Percentiles rank a stretch among this genome's conserved stretches.
Evolutionary conservation across 441 rosid species (phyloP).

Genomic region (Mallotus japonicus): DNA sequence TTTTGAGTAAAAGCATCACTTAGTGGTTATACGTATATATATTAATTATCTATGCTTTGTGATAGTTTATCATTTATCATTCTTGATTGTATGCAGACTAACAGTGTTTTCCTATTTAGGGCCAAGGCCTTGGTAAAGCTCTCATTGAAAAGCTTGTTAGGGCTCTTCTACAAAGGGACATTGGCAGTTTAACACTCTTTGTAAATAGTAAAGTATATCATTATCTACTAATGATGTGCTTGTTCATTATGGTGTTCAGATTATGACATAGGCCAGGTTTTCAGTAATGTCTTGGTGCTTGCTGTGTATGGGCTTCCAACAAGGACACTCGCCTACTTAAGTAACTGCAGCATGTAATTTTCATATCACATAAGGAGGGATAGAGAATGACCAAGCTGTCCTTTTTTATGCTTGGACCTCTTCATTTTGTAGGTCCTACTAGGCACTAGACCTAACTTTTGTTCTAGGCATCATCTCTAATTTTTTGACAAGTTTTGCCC

Average conservation of each 20-base stretch:
- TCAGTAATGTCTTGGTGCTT: neutral
- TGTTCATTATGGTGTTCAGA: neutral
- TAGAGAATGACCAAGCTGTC: too few relatives aligned
- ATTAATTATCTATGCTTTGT: neutral
- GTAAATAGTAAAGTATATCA: conserved; percentile 87
- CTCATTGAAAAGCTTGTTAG: conserved; percentile 79
- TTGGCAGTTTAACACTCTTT: conserved; percentile 88
- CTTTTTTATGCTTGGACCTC: neutral
- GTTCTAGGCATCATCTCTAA: neutral
- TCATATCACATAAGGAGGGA: neutral
- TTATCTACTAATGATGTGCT: conserved; percentile 1
- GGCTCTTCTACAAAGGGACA: conserved; percentile 87
- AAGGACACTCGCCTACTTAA: neutral
- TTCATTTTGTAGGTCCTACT: neutral
- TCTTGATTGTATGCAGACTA: conserved; percentile 2
- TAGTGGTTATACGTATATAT: neutral
- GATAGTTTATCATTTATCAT: neutral
- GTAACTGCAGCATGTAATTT: neutral
- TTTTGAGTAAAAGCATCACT: neutral
- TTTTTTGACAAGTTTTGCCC: too few relatives aligned
- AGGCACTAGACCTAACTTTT: neutral
- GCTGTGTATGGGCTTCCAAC: neutral
- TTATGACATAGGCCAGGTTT: neutral
- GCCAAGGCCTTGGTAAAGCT: conserved; percentile 93
- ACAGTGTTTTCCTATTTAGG: conserved; percentile 41